Evolutionary conservation across 2,329 filamentous ascomycete genomes (phyloP), one percentile per base, ranked within the genome.

Genomic region (Botrytis medusae): DNA sequence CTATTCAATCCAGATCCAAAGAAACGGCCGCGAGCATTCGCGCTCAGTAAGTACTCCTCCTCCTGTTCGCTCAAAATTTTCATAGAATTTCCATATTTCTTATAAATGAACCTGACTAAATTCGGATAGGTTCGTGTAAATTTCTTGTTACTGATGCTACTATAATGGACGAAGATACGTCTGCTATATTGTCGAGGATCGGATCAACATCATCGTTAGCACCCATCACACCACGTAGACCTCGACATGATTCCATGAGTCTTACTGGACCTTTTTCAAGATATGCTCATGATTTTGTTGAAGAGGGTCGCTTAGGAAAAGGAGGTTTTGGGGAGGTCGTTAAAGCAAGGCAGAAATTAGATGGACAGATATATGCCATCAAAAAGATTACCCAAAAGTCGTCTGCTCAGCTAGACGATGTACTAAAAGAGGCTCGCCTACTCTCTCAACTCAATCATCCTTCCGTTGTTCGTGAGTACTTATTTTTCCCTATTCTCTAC

Each of bases 311-410:
- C 7, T 86, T 99, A 20, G 96, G 96, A 4, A 97, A 95, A 81
- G 96, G 96, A 61, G 96, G 95, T 0, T 99, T 97, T 83, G 96
- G 96, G 8, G 94, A 98, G 83, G 96, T 99, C 34, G 94, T 98
- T 72, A 97, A 97, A 81, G 95, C 95, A 4, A 89, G 95, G 46
- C 97, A 97, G 82, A 97, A 96, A 83, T 89, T 98, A 6, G 96
- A 98, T 81, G 93, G 93, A 0, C 93, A 95, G 73, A 91, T 97
- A 61, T 99, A 98, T 82, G 96, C 96, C 29, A 93, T 99, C 81
- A 99, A 99, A 82, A 98, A 98, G 81, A 96, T 99, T 75, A 93
- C 91, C 1, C 93, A 96, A 77, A 91, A 91, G 69, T 93, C 93
- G 1, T 88, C 92, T 40, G 87, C 91, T 74, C 93, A 92, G 73